Conservation (phyloP, 805 yeast species). For the Barnettozyma salicaria region DNA sequence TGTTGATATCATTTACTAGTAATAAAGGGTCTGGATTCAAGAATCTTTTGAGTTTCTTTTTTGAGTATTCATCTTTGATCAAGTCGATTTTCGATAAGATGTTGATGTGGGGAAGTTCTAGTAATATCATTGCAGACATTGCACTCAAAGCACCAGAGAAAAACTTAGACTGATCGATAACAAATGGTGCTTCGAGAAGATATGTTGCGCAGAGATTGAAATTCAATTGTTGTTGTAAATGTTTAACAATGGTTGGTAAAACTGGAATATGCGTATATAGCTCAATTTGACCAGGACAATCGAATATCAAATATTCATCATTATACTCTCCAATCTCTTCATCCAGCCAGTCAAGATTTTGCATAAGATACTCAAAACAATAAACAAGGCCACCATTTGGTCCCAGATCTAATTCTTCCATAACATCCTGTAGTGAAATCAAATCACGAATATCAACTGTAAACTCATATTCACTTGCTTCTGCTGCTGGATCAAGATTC, state of each 20-base stretch:
- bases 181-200: constrained; percentile 88
- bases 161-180: constrained; percentile 83
- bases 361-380: constrained; percentile 85
- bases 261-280: constrained; percentile 92
- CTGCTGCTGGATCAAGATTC: constrained; percentile 96
- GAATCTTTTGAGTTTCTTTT: constrained; percentile 72
- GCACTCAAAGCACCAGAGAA: constrained; percentile 95
- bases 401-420: constrained; percentile 90
- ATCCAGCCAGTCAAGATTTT: constrained; percentile 94
- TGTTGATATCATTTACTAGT: constrained; percentile 44
- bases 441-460: constrained; percentile 88
- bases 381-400: constrained; percentile 93
- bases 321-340: constrained; percentile 94
- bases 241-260: constrained; percentile 82
- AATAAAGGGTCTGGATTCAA: constrained; percentile 89
- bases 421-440: constrained; percentile 85
- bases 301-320: constrained; percentile 90
- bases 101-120: constrained; percentile 93
- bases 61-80: constrained; percentile 70
- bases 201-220: constrained; percentile 92
- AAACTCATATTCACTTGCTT: constrained; percentile 84
- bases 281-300: constrained; percentile 97
- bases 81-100: constrained; percentile 83
- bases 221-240: constrained; percentile 69
- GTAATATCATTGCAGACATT: constrained; percentile 95